phyloP scores from a whole-genome alignment of 139 green algal genomes.

The Gonium pectorale region DNA sequence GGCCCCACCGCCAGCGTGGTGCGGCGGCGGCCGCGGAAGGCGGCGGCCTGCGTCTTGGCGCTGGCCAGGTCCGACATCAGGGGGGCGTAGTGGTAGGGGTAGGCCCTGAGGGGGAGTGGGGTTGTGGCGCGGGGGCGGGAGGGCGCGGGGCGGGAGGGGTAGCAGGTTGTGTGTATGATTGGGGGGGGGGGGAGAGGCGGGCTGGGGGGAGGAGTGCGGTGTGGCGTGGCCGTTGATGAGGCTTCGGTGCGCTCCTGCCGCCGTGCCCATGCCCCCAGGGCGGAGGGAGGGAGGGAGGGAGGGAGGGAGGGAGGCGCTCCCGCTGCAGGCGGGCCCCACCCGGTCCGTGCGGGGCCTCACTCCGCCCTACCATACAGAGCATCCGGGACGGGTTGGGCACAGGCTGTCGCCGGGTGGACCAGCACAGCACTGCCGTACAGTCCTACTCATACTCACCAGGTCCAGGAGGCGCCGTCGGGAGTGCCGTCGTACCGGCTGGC shows the following conservation, averaged over 20 bases:
- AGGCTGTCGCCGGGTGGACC: no score
- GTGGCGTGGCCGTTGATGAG: no score
- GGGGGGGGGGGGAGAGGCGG: not conserved
- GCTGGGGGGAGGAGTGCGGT: not conserved
- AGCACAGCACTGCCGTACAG: no score
- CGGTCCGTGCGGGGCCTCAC: no score
- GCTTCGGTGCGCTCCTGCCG: no score
- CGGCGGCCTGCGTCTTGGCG: constrained; percentile 1
- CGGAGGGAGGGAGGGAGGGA: no score
- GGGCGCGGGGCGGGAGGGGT: not conserved
- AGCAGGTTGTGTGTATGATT: not conserved
- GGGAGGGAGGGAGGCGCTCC: no score
- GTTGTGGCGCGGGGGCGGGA: no score
- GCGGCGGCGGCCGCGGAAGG: constrained; percentile 33
- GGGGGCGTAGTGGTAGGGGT: constrained; percentile 68
- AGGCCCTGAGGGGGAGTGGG: constrained; percentile 52
- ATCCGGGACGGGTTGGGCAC: no score
- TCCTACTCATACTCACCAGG: constrained; percentile 38
- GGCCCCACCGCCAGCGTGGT: not conserved
- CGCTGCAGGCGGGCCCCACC: no score
- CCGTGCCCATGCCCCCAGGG: no score
- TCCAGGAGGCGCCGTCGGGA: constrained; percentile 49
- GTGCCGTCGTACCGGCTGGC: not conserved
- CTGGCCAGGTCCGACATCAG: constrained; percentile 57
- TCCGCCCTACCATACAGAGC: no score